Base-by-base conservation (phyloP, 2,329 filamentous ascomycete genomes). In the Aspergillus candidus region DNA sequence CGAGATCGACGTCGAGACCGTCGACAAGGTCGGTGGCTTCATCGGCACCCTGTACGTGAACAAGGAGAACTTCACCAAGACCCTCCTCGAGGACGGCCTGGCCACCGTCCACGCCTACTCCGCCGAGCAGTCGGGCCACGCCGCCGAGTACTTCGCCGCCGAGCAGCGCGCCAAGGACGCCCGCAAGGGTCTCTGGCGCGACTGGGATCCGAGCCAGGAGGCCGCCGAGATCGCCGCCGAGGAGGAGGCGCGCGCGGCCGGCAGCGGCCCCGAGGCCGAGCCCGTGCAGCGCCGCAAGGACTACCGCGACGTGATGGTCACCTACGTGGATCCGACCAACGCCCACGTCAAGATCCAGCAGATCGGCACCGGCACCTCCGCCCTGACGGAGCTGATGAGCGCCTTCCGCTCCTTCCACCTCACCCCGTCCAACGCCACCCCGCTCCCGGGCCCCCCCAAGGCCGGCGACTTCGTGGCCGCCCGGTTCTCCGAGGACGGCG, bases 11-110 rank as follows among this genome's bases (percentile, higher is more conserved):
- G 85, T 98, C 14, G 83, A 95, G 65, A 89, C 90, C 58, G 86
- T 88, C 55, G 93, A 98, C 76, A 97, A 96, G 75, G 84, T 93
- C 18, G 93, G 93, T 58, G 93, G 93, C 32, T 98, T 98, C 74
- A 97, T 98, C 55, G 93, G 93, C 43, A 87, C 88, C 11, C 76
- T 98, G 17, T 96, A 89, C 67, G 80, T 98, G 65, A 91, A 89
- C 74, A 86, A 90, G 41, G 91, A 97, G 70, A 97, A 87, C 72
- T 94, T 98, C 62, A 88, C 90, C 59, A 96, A 95, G 74, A 68
- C 88, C 2, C 78, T 98, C 1, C 82, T 98, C 1, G 93, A 97
- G 68, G 93, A 98, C 69, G 93, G 93, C 49, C 77, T 96, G 27
- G 91, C 93, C 12, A 84, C 84, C 14, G 91, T 98, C 12, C 91